Evolutionary conservation across 108 stramenopile species (phyloP), one percentile per base, ranked within the genome.

Genomic region (Stephanodiscus minutulus): DNA sequence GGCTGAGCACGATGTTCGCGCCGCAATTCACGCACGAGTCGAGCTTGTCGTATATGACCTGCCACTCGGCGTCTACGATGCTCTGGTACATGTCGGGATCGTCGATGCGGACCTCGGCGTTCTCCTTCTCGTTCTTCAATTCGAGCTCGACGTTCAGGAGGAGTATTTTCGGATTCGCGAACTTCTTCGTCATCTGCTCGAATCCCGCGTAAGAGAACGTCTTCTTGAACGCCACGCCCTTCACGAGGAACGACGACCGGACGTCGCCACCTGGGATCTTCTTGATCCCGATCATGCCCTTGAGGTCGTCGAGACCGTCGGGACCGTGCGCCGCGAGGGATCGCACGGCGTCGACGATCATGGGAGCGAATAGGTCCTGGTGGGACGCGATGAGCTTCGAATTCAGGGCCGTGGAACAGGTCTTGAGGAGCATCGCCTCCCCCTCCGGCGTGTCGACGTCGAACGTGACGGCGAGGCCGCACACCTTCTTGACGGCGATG

Each of bases 11-110:
- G 72, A 99, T 95, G 70, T 98, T 97, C 47, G 98, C 98, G n/a
- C 98, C 97, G 61, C 79, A 87, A 0, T 75, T 59, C 25, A 96
- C 93, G 66, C 98, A 97, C 13, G 88, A 85, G 67, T 97, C 96
- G 36, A 99, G 88, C 80, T 99, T 99, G 67, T 97, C 97, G 70
- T 98, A 99, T 73, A 99, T 99, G 59, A 99, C 98, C 61, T 92
- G 84, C 98, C 98, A 99, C 86, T 99, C 98, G 12, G 98, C 98
- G 63, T 99, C 98, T 17, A 99, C 98, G 73, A 99, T 99, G 62
- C 87, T 86, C 84, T 99, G 98, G 87, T 99, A 99, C 75, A 96
- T 81, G 28, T 89, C 87, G 15, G 98, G 98, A 83, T 95, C 93
- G 29, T 94, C 88, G 76, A 99, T 98, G 37, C 99, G 90, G 15